These are phyloP conservation scores for Leishmania arabica DNA, from an alignment of 208 protist genomes.

Conservation along the genomic window DNA sequence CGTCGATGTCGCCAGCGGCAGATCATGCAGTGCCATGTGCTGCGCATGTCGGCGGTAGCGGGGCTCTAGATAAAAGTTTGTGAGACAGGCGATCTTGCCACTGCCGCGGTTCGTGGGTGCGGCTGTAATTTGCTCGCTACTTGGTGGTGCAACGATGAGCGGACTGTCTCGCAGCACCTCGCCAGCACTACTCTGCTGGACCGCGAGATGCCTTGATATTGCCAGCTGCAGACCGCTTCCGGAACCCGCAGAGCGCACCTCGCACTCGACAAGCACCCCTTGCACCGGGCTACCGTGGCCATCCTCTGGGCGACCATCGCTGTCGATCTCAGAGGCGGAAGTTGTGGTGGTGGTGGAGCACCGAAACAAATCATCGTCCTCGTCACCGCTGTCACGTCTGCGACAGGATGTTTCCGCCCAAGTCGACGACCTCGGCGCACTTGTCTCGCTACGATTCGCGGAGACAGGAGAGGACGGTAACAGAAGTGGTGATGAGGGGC, in stretches of 20 bases:
- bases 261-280: neutral
- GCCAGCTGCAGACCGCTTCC: neutral
- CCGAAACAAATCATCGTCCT: neutral
- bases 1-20: neutral
- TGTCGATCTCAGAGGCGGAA: neutral
- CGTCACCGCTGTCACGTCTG: neutral
- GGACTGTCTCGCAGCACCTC: neutral
- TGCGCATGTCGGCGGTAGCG: constrained; percentile 1
- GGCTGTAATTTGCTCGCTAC: neutral
- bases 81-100: neutral
- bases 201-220: neutral
- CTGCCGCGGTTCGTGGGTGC: neutral
- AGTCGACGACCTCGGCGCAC: neutral
- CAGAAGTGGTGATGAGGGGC: neutral
- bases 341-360: neutral
- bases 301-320: neutral
- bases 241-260: neutral
- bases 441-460: neutral
- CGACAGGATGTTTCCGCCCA: neutral
- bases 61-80: neutral
- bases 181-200: neutral
- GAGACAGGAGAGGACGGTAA: neutral
- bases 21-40: neutral
- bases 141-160: neutral
- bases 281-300: neutral